These are phyloP conservation scores for Przewalskia tangutica DNA, from an alignment of 257 asterid species.

Conservation along the genomic window DNA sequence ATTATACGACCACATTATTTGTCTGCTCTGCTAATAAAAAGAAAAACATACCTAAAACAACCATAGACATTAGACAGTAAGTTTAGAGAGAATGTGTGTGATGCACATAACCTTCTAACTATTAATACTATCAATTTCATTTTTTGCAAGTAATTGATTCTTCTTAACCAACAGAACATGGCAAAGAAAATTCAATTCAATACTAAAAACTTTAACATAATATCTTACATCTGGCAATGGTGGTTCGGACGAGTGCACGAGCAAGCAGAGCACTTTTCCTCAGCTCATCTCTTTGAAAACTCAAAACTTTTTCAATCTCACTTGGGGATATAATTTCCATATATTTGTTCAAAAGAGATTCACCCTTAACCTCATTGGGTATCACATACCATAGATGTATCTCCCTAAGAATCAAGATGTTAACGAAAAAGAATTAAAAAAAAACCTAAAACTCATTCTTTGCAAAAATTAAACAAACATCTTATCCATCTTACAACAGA, in stretches of 20 bases:
- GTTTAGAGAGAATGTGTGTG: neutral
- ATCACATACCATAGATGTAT: conserved; percentile 74
- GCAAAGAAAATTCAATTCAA: neutral
- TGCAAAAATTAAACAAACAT: neutral
- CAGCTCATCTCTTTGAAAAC: conserved; percentile 40
- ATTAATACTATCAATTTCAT: neutral
- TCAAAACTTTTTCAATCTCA: conserved; percentile 52
- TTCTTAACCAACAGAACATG: neutral
- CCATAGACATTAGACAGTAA: neutral
- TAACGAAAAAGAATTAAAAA: neutral
- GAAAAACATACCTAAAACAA: neutral
- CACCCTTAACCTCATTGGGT: conserved; percentile 59
- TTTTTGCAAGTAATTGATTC: neutral
- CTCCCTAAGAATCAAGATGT: conserved; percentile 34
- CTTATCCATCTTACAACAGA: neutral
- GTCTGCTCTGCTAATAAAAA: neutral
- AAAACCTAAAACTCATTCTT: neutral
- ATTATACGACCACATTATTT: neutral
- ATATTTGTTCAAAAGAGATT: conserved; percentile 46
- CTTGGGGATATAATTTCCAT: conserved; percentile 54
- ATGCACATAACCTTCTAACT: neutral
- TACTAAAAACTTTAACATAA: neutral
- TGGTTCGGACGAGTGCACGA: conserved; percentile 69
- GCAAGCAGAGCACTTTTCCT: conserved; percentile 67
- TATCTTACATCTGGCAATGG: conserved; percentile 75